Evolutionary conservation across 2,329 filamentous ascomycete species (phyloP).

Genomic region (Rhynchosporium secalis): DNA sequence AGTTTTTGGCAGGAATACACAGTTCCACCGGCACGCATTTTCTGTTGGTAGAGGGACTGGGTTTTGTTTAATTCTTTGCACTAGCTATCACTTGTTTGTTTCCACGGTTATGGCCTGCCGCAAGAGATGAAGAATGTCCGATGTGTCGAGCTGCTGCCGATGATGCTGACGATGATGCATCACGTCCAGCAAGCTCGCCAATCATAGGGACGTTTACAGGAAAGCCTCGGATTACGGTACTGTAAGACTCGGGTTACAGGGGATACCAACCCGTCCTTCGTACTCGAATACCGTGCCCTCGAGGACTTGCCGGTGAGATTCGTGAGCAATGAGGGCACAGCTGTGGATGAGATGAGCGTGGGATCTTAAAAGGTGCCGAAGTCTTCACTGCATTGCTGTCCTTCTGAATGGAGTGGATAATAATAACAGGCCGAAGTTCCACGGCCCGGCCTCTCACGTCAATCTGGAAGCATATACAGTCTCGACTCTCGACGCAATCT

Average conservation of each 20-base stretch:
- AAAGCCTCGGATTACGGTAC: slow-evolving; percentile 2
- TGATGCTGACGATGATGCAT: slow-evolving; percentile 2
- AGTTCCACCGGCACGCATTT: neutral
- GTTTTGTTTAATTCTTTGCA: neutral
- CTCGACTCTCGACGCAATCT: neutral
- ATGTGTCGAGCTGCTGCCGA: slow-evolving; percentile 8
- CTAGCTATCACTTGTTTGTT: neutral
- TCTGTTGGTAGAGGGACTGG: neutral
- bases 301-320: slow-evolving; percentile 10
- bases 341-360: neutral
- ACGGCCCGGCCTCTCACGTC: neutral
- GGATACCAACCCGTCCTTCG: slow-evolving; percentile 3
- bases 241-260: slow-evolving; percentile 13
- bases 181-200: slow-evolving; percentile 2
- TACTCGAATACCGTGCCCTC: neutral
- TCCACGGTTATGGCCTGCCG: neutral
- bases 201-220: slow-evolving; percentile 3
- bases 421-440: neutral
- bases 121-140: slow-evolving; percentile 8
- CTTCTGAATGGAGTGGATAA: slow-evolving; percentile 2
- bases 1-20: neutral
- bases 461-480: neutral
- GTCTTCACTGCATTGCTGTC: neutral
- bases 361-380: slow-evolving; percentile 9
- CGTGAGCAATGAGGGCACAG: slow-evolving; percentile 11